Percentiles rank a stretch among this genome's conserved stretches.
These are phyloP conservation scores for Talaromyces thailandensis DNA, from an alignment of 495 filamentous ascomycete genomes.

Conservation along the genomic window DNA sequence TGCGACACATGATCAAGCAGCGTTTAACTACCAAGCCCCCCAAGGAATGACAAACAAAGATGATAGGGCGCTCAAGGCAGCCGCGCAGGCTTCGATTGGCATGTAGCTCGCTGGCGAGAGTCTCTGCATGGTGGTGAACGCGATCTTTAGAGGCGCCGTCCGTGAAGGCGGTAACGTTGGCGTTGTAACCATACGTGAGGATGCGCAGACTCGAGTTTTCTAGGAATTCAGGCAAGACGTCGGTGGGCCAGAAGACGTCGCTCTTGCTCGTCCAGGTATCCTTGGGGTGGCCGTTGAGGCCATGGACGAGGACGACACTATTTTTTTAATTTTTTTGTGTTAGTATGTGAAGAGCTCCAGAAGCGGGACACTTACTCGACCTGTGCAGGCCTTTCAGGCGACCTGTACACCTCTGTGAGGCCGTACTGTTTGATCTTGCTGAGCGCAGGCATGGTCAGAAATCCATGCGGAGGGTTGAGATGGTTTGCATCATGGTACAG, in stretches of 20 bases:
- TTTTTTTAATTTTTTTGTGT: no score
- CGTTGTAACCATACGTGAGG: slow-evolving; percentile 79
- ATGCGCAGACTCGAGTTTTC: slow-evolving; percentile 57
- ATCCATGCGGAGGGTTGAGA: neutral
- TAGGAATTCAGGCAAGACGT: slow-evolving; percentile 60
- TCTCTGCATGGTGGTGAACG: slow-evolving; percentile 77
- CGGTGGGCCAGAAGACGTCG: slow-evolving; percentile 65
- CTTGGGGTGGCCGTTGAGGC: slow-evolving; percentile 69
- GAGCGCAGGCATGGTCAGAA: neutral
- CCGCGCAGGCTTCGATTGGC: slow-evolving; percentile 51
- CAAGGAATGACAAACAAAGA: slow-evolving; percentile 79
- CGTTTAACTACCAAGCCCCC: slow-evolving; percentile 77
- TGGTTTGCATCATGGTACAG: neutral
- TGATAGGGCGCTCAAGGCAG: slow-evolving; percentile 56
- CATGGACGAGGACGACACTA: slow-evolving; percentile 67
- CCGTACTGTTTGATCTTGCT: slow-evolving; percentile 55
- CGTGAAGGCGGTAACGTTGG: slow-evolving; percentile 59
- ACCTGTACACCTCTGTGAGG: slow-evolving; percentile 57
- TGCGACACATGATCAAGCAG: slow-evolving; percentile 56
- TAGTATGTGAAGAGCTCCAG: neutral
- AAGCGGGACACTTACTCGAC: slow-evolving; percentile 30
- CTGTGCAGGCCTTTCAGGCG: slow-evolving; percentile 39
- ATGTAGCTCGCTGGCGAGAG: slow-evolving; percentile 52
- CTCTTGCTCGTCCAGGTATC: slow-evolving; percentile 64
- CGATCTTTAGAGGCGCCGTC: slow-evolving; percentile 59